Base-by-base conservation (phyloP, 1,139 yeast genomes). In the Blastobotrys aristatus region DNA sequence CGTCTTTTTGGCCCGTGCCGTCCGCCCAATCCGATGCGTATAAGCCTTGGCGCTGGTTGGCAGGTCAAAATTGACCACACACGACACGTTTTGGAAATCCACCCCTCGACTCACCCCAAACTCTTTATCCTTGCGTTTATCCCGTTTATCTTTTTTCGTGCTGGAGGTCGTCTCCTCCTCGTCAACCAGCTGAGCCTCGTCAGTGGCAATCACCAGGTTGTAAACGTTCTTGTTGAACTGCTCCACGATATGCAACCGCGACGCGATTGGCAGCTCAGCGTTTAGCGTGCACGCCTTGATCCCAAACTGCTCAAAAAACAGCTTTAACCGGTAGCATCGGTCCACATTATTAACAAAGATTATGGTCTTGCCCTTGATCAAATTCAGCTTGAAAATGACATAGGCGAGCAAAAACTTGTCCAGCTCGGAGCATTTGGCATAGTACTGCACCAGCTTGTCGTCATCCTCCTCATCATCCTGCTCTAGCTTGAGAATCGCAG, bases 101-200 rank as follows among this genome's bases (percentile, higher is more conserved):
- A 94, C 95, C 60, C 99, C 98, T 67, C 99, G 80, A 29, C 96
- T 85, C 37, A 90, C 97, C 55, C 97, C 96, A 63, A 85, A 92
- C 59, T 92, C 97, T 65, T 71, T 49, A 66, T 69, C 50, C 56
- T 60, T 50, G 57, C 64, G 57, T 48, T 57, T 52, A 47, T 44
- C 43, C 51, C 46, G 55, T 60, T 51, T 36, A 24, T 40, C 44
- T 20, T 26, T 17, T 39, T 39, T 21, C 8, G 2, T 47, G 46
- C 32, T 27, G 17, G n/a, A 11, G 29, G 18, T 14, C 4, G 20
- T 4, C 22, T 52, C 44, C 16, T 44, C 53, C 17, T 43, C 50
- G 18, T 58, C 62, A 31, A 58, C 59, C 3, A 52, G 55, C 20
- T 57, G 64, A 10, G 65, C 66, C 5, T 89, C 97, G 66, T 94